Evolutionary conservation across 805 yeast genomes (phyloP).

Genomic region (Tetrapisispora taiwanensis): DNA sequence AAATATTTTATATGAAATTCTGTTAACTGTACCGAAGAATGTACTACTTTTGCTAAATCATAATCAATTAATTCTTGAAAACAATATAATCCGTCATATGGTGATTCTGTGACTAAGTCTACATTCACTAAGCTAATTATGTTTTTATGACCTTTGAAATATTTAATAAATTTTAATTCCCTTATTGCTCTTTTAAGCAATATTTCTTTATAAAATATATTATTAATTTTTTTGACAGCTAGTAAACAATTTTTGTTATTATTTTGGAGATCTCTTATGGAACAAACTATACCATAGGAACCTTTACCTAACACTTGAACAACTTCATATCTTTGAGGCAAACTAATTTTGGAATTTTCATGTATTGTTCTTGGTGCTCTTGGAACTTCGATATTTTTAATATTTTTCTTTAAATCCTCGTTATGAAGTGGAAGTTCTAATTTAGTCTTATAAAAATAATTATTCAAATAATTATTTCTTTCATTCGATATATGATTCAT

Average conservation of each 20-base stretch:
- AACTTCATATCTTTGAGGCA: conserved; percentile 52
- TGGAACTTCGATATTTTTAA: background rate
- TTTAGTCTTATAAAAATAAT: conserved; percentile 1
- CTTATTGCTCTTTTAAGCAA: conserved; percentile 71
- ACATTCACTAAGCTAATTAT: conserved; percentile 65
- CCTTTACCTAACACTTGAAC: conserved; percentile 64
- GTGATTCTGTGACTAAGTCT: conserved; percentile 54
- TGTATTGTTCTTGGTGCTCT: conserved; percentile 27
- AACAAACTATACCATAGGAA: conserved; percentile 77
- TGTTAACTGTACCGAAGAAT: conserved; percentile 66
- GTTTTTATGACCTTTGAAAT: conserved; percentile 78
- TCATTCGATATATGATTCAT: background rate
- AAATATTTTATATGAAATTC: conserved; percentile 73
- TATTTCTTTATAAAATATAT: conserved; percentile 56
- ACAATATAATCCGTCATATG: conserved; percentile 81
- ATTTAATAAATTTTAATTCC: conserved; percentile 71
- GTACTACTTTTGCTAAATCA: conserved; percentile 74
- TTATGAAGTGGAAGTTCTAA: background rate
- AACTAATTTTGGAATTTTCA: conserved; percentile 49
- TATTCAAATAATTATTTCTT: background rate
- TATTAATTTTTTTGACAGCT: conserved; percentile 75
- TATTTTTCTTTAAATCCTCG: background rate
- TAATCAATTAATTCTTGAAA: conserved; percentile 77
- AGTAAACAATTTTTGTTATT: conserved; percentile 28
- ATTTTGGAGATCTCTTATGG: conserved; percentile 38